These are phyloP conservation scores for Clavispora phyllophila DNA, from an alignment of 805 yeast species.

Conservation along the genomic window DNA sequence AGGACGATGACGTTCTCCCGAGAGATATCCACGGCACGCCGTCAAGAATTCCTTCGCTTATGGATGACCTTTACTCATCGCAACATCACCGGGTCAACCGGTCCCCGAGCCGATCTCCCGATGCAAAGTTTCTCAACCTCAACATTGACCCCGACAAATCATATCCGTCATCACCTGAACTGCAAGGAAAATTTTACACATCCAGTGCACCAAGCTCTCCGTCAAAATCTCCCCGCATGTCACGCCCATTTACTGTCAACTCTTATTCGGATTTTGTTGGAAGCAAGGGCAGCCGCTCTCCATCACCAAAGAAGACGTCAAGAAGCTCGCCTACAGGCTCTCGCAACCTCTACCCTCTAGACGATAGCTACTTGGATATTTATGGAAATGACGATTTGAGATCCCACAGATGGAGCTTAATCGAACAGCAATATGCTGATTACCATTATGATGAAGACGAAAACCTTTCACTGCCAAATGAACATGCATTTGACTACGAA, in stretches of 20 bases:
- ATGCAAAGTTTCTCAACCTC: constrained; percentile 6
- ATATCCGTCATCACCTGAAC: constrained; percentile 14
- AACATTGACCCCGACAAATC: constrained; percentile 1
- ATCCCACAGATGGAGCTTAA: constrained; percentile 13
- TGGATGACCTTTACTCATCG: background rate
- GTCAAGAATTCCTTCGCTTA: constrained; percentile 10
- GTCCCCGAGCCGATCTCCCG: background rate
- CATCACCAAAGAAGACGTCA: constrained; percentile 24
- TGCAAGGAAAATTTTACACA: constrained; percentile 4
- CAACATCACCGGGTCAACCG: background rate
- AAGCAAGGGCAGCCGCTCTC: constrained; percentile 20
- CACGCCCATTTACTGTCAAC: background rate
- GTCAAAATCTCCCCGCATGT: constrained; percentile 4
- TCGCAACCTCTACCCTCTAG: constrained; percentile 2
- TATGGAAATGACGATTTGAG: constrained; percentile 11
- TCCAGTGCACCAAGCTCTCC: constrained; percentile 15
- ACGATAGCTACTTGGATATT: constrained; percentile 6
- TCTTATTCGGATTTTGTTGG: constrained; percentile 12
- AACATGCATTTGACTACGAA: constrained; percentile 30
- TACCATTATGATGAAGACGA: constrained; percentile 11
- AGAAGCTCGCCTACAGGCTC: constrained; percentile 2
- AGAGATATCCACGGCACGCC: constrained; percentile 6
- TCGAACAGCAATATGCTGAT: constrained; percentile 12
- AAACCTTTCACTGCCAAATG: constrained; percentile 17
- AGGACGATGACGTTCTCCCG: background rate